These are phyloP conservation scores for Phytophthora sansomeana DNA, from an alignment of 352 stramenopile genomes.

Conservation along the genomic window DNA sequence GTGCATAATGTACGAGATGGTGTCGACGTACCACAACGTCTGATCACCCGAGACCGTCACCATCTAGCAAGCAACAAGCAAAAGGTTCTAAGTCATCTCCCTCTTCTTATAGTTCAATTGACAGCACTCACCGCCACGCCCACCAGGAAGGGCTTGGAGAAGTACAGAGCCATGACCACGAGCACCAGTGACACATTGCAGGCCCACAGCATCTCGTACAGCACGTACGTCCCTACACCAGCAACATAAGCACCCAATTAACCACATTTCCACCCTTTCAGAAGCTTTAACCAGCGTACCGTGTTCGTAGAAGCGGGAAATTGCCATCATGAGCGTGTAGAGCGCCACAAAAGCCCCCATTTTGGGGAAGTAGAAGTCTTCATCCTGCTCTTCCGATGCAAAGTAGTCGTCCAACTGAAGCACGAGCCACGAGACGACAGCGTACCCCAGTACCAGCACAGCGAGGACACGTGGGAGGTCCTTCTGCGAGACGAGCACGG, in stretches of 20 bases:
- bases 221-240: constrained; percentile 65
- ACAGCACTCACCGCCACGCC: constrained; percentile 63
- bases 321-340: constrained; percentile 60
- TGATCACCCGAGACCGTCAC: constrained; percentile 94
- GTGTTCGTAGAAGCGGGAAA: constrained; percentile 69
- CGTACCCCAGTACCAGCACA: constrained; percentile 46
- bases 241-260: neutral
- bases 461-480: constrained; percentile 57
- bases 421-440: constrained; percentile 43
- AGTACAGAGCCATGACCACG: constrained; percentile 68
- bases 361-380: constrained; percentile 64
- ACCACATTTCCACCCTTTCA: too few species aligned
- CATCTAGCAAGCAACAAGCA: constrained; percentile 54
- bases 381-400: constrained; percentile 43
- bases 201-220: constrained; percentile 85
- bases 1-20: constrained; percentile 70
- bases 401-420: constrained; percentile 66
- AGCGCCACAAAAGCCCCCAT: constrained; percentile 57
- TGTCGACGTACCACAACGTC: constrained; percentile 93
- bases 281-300: constrained; percentile 34
- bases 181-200: constrained; percentile 84
- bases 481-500: constrained; percentile 62
- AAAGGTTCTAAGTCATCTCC: neutral
- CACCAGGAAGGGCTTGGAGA: constrained; percentile 86
- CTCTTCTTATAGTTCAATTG: neutral